Evolutionary conservation across 495 filamentous ascomycete species (phyloP).

Genomic region (Aspergillus indologenus): DNA sequence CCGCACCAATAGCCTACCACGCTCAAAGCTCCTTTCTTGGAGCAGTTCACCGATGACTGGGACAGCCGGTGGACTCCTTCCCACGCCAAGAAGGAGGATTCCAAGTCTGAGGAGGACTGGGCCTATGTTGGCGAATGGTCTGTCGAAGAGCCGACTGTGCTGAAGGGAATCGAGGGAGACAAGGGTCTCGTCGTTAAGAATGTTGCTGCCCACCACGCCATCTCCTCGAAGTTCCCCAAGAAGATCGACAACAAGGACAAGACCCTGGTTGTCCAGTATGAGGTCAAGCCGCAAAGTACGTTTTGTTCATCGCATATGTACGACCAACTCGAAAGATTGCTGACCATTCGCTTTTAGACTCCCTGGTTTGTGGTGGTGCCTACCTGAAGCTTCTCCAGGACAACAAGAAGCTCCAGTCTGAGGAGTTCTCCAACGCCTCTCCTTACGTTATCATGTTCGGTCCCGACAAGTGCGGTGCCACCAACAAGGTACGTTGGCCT

Average conservation of each 20-base stretch:
- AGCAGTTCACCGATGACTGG: constrained; percentile 98
- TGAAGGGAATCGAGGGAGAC: constrained; percentile 94
- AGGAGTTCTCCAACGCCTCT: constrained; percentile 96
- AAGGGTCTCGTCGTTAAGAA: constrained; percentile 98
- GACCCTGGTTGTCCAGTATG: constrained; percentile 95
- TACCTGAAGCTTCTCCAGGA: constrained; percentile 99
- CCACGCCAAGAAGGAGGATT: constrained; percentile 93
- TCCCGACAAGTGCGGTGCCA: constrained; percentile 98
- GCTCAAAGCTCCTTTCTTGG: constrained; percentile 90
- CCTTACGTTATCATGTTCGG: constrained; percentile 99
- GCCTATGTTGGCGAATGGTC: constrained; percentile 95
- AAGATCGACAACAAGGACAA: constrained; percentile 96
- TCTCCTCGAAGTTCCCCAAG: constrained; percentile 97
- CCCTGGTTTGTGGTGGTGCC: constrained; percentile 96
- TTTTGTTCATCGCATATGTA: constrained; percentile 15
- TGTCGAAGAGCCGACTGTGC: constrained; percentile 89
- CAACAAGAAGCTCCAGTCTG: constrained; percentile 92
- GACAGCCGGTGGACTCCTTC: constrained; percentile 87
- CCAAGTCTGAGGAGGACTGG: constrained; percentile 88
- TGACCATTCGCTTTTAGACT: constrained; percentile 51
- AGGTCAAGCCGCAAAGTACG: constrained; percentile 98
- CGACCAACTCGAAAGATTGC: neutral
- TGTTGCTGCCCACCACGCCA: constrained; percentile 94
- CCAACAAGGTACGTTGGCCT: constrained; percentile 74
- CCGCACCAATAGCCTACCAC: constrained; percentile 64